A percentile compares a stretch with the other conserved stretches of the same genome.
Evolutionary conservation across 345 rosid genomes (phyloP).

Genomic region (Corchorus olitorius): DNA sequence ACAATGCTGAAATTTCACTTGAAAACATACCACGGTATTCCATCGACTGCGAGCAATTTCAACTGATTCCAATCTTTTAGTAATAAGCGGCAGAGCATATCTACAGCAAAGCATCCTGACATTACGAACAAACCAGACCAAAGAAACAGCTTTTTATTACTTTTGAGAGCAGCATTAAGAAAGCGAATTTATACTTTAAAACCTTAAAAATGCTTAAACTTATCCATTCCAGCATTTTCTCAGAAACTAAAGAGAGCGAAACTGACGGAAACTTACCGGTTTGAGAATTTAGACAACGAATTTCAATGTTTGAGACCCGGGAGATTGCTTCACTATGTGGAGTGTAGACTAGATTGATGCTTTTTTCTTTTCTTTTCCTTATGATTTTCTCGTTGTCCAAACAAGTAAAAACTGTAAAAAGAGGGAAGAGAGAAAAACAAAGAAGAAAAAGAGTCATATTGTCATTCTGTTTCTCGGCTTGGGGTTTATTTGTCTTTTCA

Average conservation of each 20-base stretch:
- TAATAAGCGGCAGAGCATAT: constrained; percentile 48
- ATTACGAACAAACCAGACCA: neutral
- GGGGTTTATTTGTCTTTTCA: constrained; percentile 1
- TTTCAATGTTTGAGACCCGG: neutral
- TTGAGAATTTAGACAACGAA: neutral
- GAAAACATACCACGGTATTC: constrained; percentile 54
- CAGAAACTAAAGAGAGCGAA: constrained; percentile 14
- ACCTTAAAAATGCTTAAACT: neutral
- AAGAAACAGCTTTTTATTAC: neutral
- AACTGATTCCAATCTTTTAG: constrained; percentile 41
- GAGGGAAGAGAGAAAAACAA: no score
- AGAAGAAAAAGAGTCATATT: neutral
- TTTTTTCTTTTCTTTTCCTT: neutral
- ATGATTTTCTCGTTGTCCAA: neutral
- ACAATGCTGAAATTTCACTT: neutral
- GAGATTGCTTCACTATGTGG: neutral
- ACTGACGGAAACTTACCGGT: neutral
- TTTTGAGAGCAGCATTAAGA: neutral
- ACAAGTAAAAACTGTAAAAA: neutral
- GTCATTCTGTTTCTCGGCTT: neutral
- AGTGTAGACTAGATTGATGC: neutral
- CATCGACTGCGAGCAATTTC: constrained; percentile 33
- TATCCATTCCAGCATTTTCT: neutral
- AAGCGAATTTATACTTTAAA: neutral
- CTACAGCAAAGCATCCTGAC: constrained; percentile 33